Conservation (phyloP, 164 flowering plant genomes). For the Taxillus chinensis region DNA sequence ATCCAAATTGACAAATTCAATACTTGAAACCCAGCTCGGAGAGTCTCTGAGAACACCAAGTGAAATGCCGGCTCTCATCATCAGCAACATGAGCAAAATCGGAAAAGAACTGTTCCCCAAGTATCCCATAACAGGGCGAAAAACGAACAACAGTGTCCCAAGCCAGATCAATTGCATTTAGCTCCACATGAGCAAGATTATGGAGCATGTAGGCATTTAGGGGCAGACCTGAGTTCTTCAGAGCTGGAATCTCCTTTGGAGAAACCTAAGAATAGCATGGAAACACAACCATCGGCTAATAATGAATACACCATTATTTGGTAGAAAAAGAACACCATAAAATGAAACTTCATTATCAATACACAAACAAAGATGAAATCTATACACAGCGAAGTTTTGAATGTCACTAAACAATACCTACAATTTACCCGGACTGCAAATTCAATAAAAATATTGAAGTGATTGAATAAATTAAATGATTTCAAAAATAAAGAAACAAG, state of each 20-base stretch:
- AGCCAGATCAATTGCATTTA: constrained; percentile 94
- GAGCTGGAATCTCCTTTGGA: constrained; percentile 80
- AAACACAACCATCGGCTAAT: background rate
- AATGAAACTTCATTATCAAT: too few relatives aligned
- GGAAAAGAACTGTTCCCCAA: constrained; percentile 76
- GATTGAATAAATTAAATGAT: too few relatives aligned
- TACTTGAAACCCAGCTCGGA: constrained; percentile 88
- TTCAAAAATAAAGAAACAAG: too few relatives aligned
- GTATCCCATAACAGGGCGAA: constrained; percentile 51
- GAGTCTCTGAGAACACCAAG: constrained; percentile 91
- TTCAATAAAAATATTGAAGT: too few relatives aligned
- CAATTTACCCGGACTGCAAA: too few relatives aligned
- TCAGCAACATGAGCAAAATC: constrained; percentile 98
- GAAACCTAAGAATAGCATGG: constrained; percentile 44
- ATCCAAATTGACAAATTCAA: constrained; percentile 11
- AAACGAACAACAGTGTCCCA: constrained; percentile 99
- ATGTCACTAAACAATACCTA: too few relatives aligned
- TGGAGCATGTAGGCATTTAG: constrained; percentile 93
- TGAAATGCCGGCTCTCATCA: constrained; percentile 95
- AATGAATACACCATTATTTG: too few relatives aligned
- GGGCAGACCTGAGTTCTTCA: constrained; percentile 78
- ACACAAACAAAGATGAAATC: too few relatives aligned
- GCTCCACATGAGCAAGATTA: constrained; percentile 97
- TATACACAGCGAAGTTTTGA: too few relatives aligned
- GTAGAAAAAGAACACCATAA: too few relatives aligned